A percentile compares a stretch with the other conserved stretches of the same genome.
Evolutionary conservation across 148 eudicot genomes (phyloP).

Genomic region (Rhododendron henanense): DNA sequence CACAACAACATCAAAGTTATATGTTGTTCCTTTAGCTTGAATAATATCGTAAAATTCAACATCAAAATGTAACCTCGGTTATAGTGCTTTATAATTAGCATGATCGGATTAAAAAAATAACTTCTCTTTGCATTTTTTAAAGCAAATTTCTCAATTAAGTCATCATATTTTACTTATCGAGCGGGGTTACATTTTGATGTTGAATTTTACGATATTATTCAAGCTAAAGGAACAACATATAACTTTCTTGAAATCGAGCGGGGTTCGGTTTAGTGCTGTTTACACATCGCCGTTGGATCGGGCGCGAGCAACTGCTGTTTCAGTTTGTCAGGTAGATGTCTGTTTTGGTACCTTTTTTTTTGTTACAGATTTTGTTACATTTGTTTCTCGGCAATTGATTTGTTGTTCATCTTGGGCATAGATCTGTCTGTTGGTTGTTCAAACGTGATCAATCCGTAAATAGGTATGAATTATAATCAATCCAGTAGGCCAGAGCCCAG

Average conservation of each 20-base stretch:
- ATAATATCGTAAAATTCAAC: too few relatives aligned
- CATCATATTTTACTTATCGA: too few relatives aligned
- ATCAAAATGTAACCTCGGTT: too few relatives aligned
- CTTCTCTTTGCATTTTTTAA: too few relatives aligned
- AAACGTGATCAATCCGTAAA: neutral
- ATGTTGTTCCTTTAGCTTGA: too few relatives aligned
- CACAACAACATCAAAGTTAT: too few relatives aligned
- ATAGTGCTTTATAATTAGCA: too few relatives aligned
- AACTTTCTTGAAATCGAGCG: conserved; percentile 63
- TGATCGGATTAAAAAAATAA: too few relatives aligned
- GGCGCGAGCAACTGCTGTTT: conserved; percentile 71
- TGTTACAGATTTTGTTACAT: neutral
- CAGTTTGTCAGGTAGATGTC: conserved; percentile 70
- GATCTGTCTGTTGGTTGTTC: neutral
- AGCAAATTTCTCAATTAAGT: too few relatives aligned
- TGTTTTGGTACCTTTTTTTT: neutral
- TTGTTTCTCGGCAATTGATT: neutral
- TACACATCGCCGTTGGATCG: conserved; percentile 93
- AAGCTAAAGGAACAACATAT: too few relatives aligned
- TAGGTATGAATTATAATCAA: neutral
- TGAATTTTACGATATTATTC: too few relatives aligned
- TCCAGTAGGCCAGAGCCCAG: neutral
- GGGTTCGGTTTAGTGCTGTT: conserved; percentile 72
- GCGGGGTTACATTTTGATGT: too few relatives aligned
- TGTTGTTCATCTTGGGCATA: neutral